Evolutionary conservation across 352 stramenopile genomes (phyloP).

Genomic region (Saprolegnia diclina): DNA sequence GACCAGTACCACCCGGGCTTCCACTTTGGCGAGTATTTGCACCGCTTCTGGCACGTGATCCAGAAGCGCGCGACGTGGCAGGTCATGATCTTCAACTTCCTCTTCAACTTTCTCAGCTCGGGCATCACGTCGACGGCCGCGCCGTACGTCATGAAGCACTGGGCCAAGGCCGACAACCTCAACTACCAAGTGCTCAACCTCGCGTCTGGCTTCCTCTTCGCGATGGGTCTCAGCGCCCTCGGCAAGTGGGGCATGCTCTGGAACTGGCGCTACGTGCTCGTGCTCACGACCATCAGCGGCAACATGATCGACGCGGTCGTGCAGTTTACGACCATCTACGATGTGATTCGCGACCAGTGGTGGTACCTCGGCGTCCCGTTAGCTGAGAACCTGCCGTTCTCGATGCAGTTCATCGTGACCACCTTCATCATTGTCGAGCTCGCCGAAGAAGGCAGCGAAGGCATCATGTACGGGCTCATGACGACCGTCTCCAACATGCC

Average conservation of each 20-base stretch:
- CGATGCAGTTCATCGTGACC: constrained; percentile 31
- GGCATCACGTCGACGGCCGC: constrained; percentile 36
- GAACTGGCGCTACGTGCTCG: constrained; percentile 45
- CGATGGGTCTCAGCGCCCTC: constrained; percentile 33
- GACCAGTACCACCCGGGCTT: constrained; percentile 5
- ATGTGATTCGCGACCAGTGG: constrained; percentile 44
- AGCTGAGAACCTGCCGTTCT: constrained; percentile 44
- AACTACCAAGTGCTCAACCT: constrained; percentile 40
- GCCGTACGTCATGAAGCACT: constrained; percentile 49
- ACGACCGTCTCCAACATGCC: constrained; percentile 34
- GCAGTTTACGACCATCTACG: constrained; percentile 49
- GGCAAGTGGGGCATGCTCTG: constrained; percentile 47
- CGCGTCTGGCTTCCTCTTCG: constrained; percentile 47
- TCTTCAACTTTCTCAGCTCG: constrained; percentile 43
- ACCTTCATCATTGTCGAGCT: constrained; percentile 37
- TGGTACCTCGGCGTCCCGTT: constrained; percentile 44
- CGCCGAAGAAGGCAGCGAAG: constrained; percentile 36
- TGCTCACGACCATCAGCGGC: constrained; percentile 33
- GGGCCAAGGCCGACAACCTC: constrained; percentile 47
- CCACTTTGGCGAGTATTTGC: constrained; percentile 1
- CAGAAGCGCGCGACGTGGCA: constrained; percentile 72
- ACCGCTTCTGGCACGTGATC: constrained; percentile 30
- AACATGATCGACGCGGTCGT: constrained; percentile 40
- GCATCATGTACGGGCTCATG: constrained; percentile 36
- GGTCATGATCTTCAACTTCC: constrained; percentile 56